phyloP scores from a whole-genome alignment of 2,329 filamentous ascomycete genomes.

The Sphaerulina populicola region DNA sequence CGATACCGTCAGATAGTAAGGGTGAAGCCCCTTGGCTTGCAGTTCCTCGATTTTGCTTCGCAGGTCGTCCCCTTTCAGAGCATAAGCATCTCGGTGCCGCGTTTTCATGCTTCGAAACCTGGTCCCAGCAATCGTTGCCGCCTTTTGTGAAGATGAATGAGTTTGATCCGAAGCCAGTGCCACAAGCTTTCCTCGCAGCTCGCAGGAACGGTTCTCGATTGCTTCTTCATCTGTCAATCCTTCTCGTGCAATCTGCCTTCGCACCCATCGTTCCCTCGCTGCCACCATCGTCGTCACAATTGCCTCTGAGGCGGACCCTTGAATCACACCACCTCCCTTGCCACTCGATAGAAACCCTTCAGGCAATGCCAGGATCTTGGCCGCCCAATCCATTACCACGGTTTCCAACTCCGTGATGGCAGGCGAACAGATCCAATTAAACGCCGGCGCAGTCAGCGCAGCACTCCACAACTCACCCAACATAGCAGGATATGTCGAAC shows the following conservation, averaged over 20 bases:
- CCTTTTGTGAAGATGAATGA: constrained; percentile 81
- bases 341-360: constrained; percentile 64
- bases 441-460: constrained; percentile 80
- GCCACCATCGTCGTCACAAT: constrained; percentile 80
- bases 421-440: constrained; percentile 95
- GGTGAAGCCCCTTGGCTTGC: constrained; percentile 61
- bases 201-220: constrained; percentile 60
- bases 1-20: constrained; percentile 78
- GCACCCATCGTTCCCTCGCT: constrained; percentile 70
- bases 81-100: constrained; percentile 54
- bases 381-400: constrained; percentile 85
- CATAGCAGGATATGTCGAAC: constrained; percentile 72
- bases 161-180: constrained; percentile 70
- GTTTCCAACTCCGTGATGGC: constrained; percentile 91
- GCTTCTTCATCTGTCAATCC: constrained; percentile 43
- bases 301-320: constrained; percentile 82
- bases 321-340: constrained; percentile 83
- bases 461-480: constrained; percentile 88
- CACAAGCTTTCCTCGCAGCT: constrained; percentile 63
- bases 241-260: constrained; percentile 48
- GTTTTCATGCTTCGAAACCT: constrained; percentile 64
- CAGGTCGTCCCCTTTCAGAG: constrained; percentile 59
- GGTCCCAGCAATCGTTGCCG: constrained; percentile 76
- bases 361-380: constrained; percentile 64
- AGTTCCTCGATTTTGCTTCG: constrained; percentile 56